Percentiles rank a stretch among this genome's conserved stretches.
phyloP scores from a whole-genome alignment of 352 stramenopile genomes.

The Phytophthora niederhauseri region DNA sequence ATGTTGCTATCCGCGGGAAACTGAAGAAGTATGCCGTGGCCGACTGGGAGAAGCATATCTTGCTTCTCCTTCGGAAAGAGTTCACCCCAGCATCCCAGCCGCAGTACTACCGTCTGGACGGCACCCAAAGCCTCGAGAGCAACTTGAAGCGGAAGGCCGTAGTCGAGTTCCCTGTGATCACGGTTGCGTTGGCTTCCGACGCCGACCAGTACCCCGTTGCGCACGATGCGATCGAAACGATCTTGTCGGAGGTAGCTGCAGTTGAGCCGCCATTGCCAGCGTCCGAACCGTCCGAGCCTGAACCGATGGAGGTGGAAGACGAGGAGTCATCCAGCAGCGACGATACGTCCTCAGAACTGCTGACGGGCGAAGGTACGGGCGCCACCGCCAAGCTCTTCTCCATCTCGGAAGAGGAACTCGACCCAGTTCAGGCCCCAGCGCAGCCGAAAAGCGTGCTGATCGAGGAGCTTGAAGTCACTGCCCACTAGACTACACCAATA shows the following conservation, averaged over 20 bases:
- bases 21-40: conserved; percentile 67
- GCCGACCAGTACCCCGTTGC: conserved; percentile 62
- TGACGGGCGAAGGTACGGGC: conserved; percentile 11
- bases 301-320: conserved; percentile 23
- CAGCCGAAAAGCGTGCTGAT: conserved; percentile 30
- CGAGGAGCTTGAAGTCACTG: conserved; percentile 34
- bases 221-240: conserved; percentile 71
- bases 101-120: conserved; percentile 78
- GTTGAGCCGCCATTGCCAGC: conserved; percentile 3
- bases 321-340: conserved; percentile 8
- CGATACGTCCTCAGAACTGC: conserved; percentile 16
- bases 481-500: conserved; percentile 19
- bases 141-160: conserved; percentile 81
- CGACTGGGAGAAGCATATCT: conserved; percentile 60
- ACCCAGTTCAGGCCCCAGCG: conserved; percentile 1
- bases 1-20: conserved; percentile 67
- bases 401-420: conserved; percentile 27
- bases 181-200: conserved; percentile 51
- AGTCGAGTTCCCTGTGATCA: conserved; percentile 82
- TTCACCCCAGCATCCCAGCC: conserved; percentile 69
- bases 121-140: conserved; percentile 62
- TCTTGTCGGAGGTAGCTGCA: conserved; percentile 29
- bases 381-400: conserved; percentile 24
- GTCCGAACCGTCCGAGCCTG: conserved; percentile 15
- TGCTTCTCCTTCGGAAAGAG: conserved; percentile 79